phyloP scores from a whole-genome alignment of 495 filamentous ascomycete species.

The Neurospora sp. region DNA sequence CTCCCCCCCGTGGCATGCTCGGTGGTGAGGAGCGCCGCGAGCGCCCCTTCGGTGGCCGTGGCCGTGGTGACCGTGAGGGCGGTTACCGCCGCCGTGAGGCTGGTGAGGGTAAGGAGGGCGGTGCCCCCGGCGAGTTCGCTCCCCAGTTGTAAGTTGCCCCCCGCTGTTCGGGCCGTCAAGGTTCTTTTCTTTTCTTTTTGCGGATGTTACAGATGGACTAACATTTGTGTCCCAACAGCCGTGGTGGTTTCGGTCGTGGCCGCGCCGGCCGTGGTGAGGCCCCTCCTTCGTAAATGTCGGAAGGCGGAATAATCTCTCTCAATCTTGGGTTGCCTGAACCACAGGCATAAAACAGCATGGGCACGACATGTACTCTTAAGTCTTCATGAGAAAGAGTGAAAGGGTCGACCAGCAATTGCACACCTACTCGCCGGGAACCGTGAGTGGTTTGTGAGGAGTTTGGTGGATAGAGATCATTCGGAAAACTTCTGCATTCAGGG shows the following conservation, averaged over 20 bases:
- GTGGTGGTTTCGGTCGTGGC: slow-evolving; percentile 89
- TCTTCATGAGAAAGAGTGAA: slow-evolving; percentile 24
- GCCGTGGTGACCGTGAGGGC: slow-evolving; percentile 75
- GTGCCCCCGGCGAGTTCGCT: slow-evolving; percentile 87
- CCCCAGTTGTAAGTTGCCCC: slow-evolving; percentile 65
- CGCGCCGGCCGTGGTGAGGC: slow-evolving; percentile 64
- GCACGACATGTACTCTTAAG: slow-evolving; percentile 42
- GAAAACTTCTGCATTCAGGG: slow-evolving; percentile 30
- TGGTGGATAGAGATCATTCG: slow-evolving; percentile 31
- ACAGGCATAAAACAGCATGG: slow-evolving; percentile 28
- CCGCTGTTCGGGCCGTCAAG: not conserved
- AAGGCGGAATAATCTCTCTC: slow-evolving; percentile 20
- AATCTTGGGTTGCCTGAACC: slow-evolving; percentile 24
- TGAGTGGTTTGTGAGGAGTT: slow-evolving; percentile 29
- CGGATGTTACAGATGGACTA: slow-evolving; percentile 5
- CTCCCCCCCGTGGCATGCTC: slow-evolving; percentile 96
- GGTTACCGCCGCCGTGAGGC: slow-evolving; percentile 84
- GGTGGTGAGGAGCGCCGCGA: slow-evolving; percentile 80
- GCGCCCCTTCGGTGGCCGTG: slow-evolving; percentile 52
- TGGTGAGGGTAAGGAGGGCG: slow-evolving; percentile 82
- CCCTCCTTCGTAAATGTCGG: slow-evolving; percentile 52
- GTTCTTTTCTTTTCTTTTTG: not conserved
- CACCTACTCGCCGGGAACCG: slow-evolving; percentile 22
- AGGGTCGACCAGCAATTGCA: slow-evolving; percentile 21
- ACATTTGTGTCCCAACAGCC: slow-evolving; percentile 40